Percentiles rank a stretch among this genome's conserved stretches.
These are phyloP conservation scores for Ephemerocybe angulata DNA, from an alignment of 768 basidiomycete genomes.

Conservation along the genomic window DNA sequence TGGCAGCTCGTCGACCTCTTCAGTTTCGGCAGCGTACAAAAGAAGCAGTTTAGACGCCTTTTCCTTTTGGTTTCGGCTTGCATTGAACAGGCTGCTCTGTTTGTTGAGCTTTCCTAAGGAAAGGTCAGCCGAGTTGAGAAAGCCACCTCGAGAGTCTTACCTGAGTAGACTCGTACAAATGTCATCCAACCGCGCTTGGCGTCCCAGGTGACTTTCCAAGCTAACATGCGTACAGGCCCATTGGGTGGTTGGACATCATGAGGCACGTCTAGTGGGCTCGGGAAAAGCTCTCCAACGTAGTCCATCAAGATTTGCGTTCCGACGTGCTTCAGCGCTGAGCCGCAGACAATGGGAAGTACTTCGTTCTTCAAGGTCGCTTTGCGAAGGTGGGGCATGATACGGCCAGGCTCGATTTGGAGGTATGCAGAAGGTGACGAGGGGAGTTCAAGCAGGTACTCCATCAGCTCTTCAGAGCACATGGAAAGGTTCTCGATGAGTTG, in stretches of 20 bases:
- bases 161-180: conserved; percentile 85
- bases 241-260: conserved; percentile 42
- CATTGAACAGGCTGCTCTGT: conserved; percentile 60
- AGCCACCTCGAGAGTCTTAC: conserved; percentile 35
- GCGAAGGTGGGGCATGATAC: conserved; percentile 64
- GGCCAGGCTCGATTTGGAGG: conserved; percentile 48
- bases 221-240: conserved; percentile 58
- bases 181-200: conserved; percentile 87
- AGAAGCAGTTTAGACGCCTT: conserved; percentile 71
- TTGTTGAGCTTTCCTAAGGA: conserved; percentile 62
- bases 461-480: conserved; percentile 78
- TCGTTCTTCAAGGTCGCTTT: conserved; percentile 60
- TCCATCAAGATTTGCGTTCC: conserved; percentile 81
- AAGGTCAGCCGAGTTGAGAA: not conserved
- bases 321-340: conserved; percentile 75
- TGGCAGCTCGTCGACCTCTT: conserved; percentile 76
- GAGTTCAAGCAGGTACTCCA: conserved; percentile 62
- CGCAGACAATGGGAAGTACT: conserved; percentile 78
- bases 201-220: conserved; percentile 91
- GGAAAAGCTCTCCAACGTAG: conserved; percentile 75
- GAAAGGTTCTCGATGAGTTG: conserved; percentile 74
- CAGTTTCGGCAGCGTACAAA: conserved; percentile 69
- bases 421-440: conserved; percentile 61
- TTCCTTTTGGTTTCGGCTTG: conserved; percentile 66
- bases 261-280: conserved; percentile 68